phyloP scores from a whole-genome alignment of 768 basidiomycete genomes.

The Hortiboletus flavorubellus region DNA sequence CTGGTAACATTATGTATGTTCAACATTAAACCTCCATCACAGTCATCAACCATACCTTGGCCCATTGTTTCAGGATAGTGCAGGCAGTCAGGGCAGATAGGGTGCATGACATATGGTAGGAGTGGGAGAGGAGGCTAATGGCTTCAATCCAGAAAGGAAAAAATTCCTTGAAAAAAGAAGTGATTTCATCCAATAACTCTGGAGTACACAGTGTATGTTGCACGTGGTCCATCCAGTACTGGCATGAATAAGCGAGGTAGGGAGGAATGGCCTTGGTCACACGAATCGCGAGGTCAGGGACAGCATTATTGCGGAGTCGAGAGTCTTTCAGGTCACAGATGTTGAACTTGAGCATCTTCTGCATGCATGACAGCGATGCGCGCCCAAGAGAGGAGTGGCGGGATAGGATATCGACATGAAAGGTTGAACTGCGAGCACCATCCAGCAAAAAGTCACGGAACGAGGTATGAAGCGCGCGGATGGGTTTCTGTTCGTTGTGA shows the following conservation, averaged over 20 bases:
- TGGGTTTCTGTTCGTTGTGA: conserved; percentile 12
- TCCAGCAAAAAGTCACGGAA: conserved; percentile 35
- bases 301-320: conserved; percentile 26
- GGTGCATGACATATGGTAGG: conserved; percentile 1
- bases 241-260: conserved; percentile 35
- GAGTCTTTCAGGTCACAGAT: conserved; percentile 38
- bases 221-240: conserved; percentile 36
- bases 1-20: conserved; percentile 4
- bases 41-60: conserved; percentile 9
- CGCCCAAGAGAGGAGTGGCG: conserved; percentile 20
- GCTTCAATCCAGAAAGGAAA: conserved; percentile 41
- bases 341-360: conserved; percentile 35
- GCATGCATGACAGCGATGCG: conserved; percentile 32
- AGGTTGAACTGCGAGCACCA: conserved; percentile 19
- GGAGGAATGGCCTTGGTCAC: conserved; percentile 28
- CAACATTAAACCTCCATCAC: background rate
- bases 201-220: conserved; percentile 7
- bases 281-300: conserved; percentile 14
- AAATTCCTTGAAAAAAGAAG: conserved; percentile 19
- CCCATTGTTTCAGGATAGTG: conserved; percentile 10
- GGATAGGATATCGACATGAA: conserved; percentile 16
- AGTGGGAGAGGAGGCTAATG: conserved; percentile 21
- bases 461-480: conserved; percentile 34
- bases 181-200: conserved; percentile 14
- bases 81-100: conserved; percentile 13